Conservation (phyloP, 495 filamentous ascomycete species). For the Podospora pseudopauciseta region DNA sequence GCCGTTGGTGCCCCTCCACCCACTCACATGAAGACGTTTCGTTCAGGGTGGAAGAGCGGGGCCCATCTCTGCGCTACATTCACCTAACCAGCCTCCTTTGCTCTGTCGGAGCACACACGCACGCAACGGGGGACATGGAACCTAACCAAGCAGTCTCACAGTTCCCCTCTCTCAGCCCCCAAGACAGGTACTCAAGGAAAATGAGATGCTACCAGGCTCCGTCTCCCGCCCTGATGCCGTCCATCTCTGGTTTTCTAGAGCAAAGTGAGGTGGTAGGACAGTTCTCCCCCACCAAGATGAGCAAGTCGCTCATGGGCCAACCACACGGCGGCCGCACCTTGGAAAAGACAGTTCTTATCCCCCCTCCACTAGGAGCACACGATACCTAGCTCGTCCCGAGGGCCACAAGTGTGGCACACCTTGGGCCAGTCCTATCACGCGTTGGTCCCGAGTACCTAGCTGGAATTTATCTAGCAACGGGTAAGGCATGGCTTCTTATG, state of each 20-base stretch:
- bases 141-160: not conserved
- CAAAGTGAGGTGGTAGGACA: slow-evolving; percentile 2
- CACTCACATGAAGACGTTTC: not conserved
- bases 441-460: slow-evolving; percentile 3
- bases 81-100: not conserved
- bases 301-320: slow-evolving; percentile 26
- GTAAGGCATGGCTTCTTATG: not conserved
- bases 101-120: not conserved
- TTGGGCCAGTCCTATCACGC: slow-evolving; percentile 11
- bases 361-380: slow-evolving; percentile 1
- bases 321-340: slow-evolving; percentile 28
- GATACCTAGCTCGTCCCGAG: slow-evolving; percentile 12
- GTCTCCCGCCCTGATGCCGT: not conserved
- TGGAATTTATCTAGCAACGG: not conserved
- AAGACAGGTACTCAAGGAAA: not conserved
- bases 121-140: not conserved
- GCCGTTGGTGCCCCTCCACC: slow-evolving; percentile 5
- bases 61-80: not conserved
- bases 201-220: not conserved
- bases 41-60: not conserved
- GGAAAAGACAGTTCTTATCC: slow-evolving; percentile 13
- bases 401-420: slow-evolving; percentile 10
- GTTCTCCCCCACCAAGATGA: slow-evolving; percentile 5
- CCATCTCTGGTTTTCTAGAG: not conserved
- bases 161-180: not conserved